Percentiles rank a stretch among this genome's conserved stretches.
Conservation (phyloP, 352 stramenopile species). For the Globisporangium rhizosaccharum region DNA sequence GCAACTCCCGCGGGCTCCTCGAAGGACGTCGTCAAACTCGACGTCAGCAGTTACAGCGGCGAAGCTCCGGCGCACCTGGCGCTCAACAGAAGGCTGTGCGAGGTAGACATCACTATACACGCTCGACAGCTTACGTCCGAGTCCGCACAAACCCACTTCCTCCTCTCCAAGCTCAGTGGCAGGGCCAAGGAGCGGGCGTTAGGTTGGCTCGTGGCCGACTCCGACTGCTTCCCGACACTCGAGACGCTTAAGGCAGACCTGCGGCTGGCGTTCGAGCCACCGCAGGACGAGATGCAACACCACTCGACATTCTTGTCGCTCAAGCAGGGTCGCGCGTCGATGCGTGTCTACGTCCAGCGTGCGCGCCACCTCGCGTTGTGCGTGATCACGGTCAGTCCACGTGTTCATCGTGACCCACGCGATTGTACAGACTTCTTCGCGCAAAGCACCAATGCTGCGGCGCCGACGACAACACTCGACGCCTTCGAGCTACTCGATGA, state of each 20-base stretch:
- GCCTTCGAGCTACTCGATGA: too few relatives aligned
- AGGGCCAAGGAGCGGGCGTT: too few relatives aligned
- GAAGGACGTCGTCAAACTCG: conserved; percentile 20
- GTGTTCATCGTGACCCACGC: conserved; percentile 7
- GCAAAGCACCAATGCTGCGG: too few relatives aligned
- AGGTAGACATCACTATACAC: conserved; percentile 19
- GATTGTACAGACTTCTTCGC: too few relatives aligned
- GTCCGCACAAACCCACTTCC: too few relatives aligned
- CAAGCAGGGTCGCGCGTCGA: too few relatives aligned
- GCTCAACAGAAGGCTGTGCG: conserved; percentile 17
- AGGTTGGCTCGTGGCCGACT: neutral
- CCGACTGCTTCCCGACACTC: conserved; percentile 6
- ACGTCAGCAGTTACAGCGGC: conserved; percentile 21
- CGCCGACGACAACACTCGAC: too few relatives aligned
- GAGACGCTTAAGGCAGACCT: too few relatives aligned
- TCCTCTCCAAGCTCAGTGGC: too few relatives aligned
- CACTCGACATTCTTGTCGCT: too few relatives aligned
- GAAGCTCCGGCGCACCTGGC: conserved; percentile 5
- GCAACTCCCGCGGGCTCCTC: neutral
- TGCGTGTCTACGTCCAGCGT: conserved; percentile 12
- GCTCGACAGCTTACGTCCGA: neutral
- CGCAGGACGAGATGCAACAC: too few relatives aligned
- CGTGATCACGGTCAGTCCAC: conserved; percentile 11
- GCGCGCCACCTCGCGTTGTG: conserved; percentile 16
- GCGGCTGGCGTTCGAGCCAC: too few relatives aligned